phyloP scores from a whole-genome alignment of 169 alveolate genomes.

The Pseudocohnilembus persalinus region DNA sequence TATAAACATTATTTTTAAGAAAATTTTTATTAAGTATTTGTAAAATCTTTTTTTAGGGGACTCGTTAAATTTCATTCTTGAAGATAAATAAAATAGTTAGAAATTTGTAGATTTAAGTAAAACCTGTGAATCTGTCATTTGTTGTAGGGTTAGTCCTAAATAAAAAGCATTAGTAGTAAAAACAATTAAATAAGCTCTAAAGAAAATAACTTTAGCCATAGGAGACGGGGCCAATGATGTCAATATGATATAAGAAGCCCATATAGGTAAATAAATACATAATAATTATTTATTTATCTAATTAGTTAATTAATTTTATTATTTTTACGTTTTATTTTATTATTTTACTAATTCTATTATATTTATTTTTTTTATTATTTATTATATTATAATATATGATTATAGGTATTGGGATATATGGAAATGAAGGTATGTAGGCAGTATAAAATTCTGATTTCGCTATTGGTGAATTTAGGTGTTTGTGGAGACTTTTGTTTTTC shows the following conservation, averaged over 20 bases:
- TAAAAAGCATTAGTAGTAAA: conserved; percentile 85
- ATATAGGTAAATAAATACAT: conserved; percentile 70
- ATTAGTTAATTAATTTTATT: no score
- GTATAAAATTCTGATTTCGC: conserved; percentile 81
- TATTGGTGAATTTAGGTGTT: conserved; percentile 83
- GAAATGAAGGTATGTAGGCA: conserved; percentile 94
- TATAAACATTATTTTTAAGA: no score
- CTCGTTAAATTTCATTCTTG: conserved; percentile 20
- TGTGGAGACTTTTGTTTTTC: conserved; percentile 83
- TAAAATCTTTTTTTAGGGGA: conserved; percentile 37
- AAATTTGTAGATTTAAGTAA: conserved; percentile 33
- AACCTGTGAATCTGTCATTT: conserved; percentile 64
- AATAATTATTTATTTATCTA: no score
- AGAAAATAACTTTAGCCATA: conserved; percentile 79
- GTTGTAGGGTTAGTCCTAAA: conserved; percentile 87
- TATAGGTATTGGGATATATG: conserved; percentile 95
- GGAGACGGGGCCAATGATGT: conserved; percentile 99
- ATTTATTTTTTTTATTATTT: no score
- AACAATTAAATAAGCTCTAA: conserved; percentile 71
- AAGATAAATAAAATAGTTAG: not conserved
- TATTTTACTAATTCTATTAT: no score
- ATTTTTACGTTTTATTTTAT: not conserved
- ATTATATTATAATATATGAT: no score
- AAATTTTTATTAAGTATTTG: no score
- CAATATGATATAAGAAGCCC: conserved; percentile 97